Conservation (phyloP, 208 protist species). For the Phytomonas francai region DNA sequence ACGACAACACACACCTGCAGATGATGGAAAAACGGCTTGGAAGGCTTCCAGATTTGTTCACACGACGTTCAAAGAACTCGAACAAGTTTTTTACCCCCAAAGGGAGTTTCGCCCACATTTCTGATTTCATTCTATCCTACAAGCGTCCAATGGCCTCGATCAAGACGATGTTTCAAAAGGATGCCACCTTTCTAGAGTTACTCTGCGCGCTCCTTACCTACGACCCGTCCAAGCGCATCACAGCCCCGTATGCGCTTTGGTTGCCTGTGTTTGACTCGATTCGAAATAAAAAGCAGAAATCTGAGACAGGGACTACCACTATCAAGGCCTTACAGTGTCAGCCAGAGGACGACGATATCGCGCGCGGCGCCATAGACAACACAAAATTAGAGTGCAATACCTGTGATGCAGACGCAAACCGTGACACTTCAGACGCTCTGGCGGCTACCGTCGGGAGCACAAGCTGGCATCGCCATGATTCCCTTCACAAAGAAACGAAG, state of each 20-base stretch:
- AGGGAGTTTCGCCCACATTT: slow-evolving; percentile 35
- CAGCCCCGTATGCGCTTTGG: slow-evolving; percentile 47
- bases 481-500: neutral
- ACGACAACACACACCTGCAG: slow-evolving; percentile 77
- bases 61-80: slow-evolving; percentile 28
- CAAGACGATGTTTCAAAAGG: slow-evolving; percentile 36
- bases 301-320: neutral
- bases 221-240: slow-evolving; percentile 65
- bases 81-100: slow-evolving; percentile 42
- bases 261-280: slow-evolving; percentile 58
- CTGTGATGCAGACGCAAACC: neutral
- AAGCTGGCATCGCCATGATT: neutral
- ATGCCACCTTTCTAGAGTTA: slow-evolving; percentile 50
- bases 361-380: neutral
- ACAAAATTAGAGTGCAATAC: neutral
- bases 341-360: neutral
- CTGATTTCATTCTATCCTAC: slow-evolving; percentile 28
- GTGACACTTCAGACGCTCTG: neutral
- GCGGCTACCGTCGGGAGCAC: neutral
- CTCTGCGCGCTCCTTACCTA: slow-evolving; percentile 52
- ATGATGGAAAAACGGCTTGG: slow-evolving; percentile 71
- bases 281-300: neutral
- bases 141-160: slow-evolving; percentile 31
- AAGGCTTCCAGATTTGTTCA: slow-evolving; percentile 45
- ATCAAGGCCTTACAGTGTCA: neutral